Percentiles rank a stretch among this genome's conserved stretches.
phyloP scores from a whole-genome alignment of 169 alveolate species.

The Prorocentrum cordatum region DNA sequence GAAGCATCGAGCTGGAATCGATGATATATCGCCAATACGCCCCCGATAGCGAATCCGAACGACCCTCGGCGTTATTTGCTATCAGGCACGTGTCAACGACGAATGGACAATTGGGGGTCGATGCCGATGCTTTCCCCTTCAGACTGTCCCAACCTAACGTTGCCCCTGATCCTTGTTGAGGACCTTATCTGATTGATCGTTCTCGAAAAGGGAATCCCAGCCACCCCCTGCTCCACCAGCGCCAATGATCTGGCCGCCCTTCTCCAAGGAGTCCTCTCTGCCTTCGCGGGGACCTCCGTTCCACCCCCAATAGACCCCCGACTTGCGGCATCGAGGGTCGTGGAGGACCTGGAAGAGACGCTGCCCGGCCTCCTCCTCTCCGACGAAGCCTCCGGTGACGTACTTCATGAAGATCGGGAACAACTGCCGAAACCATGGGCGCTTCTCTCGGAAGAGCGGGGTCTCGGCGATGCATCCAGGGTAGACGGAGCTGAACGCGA shows the following conservation, averaged over 20 bases:
- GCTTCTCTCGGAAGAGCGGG: constrained; percentile 39
- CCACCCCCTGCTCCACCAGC: constrained; percentile 19
- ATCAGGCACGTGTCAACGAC: no score
- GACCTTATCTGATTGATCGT: constrained; percentile 40
- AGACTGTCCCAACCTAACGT: no score
- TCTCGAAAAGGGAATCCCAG: not conserved
- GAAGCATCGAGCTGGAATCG: no score
- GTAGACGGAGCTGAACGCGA: constrained; percentile 63
- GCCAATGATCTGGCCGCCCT: constrained; percentile 41
- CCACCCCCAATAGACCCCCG: not conserved
- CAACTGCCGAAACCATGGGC: constrained; percentile 40
- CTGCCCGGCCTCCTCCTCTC: constrained; percentile 45
- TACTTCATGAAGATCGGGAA: constrained; percentile 71
- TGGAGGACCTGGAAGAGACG: constrained; percentile 44
- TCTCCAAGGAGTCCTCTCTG: constrained; percentile 30
- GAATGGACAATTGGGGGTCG: no score
- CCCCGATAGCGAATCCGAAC: no score
- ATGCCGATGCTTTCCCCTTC: no score
- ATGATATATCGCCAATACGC: no score
- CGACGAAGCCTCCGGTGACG: constrained; percentile 66
- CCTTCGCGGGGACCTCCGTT: constrained; percentile 64
- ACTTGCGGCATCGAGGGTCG: constrained; percentile 32
- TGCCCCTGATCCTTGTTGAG: constrained; percentile 3
- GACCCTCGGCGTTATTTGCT: no score
- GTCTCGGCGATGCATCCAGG: constrained; percentile 69